These are phyloP conservation scores for Neophaeococcomyces mojaviensis DNA, from an alignment of 2,329 filamentous ascomycete genomes.

Conservation along the genomic window DNA sequence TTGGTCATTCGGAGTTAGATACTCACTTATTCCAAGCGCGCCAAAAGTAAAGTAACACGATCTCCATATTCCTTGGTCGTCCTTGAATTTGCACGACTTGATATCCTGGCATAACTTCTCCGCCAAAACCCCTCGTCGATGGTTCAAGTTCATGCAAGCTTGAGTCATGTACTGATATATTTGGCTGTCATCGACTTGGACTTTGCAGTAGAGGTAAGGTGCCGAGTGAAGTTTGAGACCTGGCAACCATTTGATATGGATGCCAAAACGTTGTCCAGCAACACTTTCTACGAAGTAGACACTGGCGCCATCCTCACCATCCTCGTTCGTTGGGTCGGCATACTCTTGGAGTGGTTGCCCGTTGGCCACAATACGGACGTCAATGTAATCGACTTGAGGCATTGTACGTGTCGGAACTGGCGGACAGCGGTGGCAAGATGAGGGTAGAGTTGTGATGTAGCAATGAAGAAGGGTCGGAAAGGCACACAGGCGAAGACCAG, in stretches of 20 bases:
- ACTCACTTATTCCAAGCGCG: not conserved
- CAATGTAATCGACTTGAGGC: constrained; percentile 9
- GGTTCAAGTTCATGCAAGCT: not conserved
- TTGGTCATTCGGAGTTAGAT: not conserved
- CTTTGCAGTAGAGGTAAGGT: not conserved
- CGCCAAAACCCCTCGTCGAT: not conserved
- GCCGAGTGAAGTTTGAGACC: constrained; percentile 7
- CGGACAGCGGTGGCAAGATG: not conserved
- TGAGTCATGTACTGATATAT: not conserved
- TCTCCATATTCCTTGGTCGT: not conserved
- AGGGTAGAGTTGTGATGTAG: no score
- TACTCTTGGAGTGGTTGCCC: constrained; percentile 10
- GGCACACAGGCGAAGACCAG: no score
- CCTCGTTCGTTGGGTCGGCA: constrained; percentile 2
- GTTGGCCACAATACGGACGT: constrained; percentile 8
- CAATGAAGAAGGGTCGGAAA: no score
- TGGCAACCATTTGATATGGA: constrained; percentile 4
- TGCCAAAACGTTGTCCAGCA: constrained; percentile 8
- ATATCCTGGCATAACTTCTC: not conserved
- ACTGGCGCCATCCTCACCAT: not conserved
- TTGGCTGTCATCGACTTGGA: not conserved
- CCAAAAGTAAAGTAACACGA: not conserved
- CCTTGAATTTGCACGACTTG: not conserved
- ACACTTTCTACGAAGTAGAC: not conserved
- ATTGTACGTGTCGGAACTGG: not conserved